Base-by-base conservation (phyloP, 768 basidiomycete species). In the Hysterangium stoloniferum region DNA sequence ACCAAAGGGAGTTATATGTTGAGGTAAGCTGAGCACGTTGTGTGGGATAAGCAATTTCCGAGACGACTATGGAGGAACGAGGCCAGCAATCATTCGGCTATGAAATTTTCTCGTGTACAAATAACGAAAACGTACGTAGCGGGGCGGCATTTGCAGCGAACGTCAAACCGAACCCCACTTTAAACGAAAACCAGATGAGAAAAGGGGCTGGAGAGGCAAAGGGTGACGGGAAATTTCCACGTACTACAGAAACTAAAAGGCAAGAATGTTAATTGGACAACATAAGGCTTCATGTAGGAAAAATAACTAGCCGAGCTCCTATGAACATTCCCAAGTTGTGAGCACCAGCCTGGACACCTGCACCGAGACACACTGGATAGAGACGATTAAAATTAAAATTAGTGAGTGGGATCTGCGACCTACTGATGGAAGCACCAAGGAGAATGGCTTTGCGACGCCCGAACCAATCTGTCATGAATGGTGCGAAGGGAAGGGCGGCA, bases 1-100 rank as follows among this genome's bases (percentile, higher is more conserved):
- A 88, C 87, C 89, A 91, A 54, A 89, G 80, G 27, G 86, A 83
- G 71, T 89, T 87, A 71, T 86, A 88, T 42, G 79, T 66, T 2
- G 85, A 80, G 12, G 86, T 91, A 52, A 93, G 66, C 29, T 80
- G 80, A 12, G 81, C 84, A 57, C 90, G 87, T 65, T 93, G 84
- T 9, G 76, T 70, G 13, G 89, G 90, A 64, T 91, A 91, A 1
- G 89, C 75, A n/a, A 92, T 67, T 66, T 93, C 90, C 43, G 87
- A 84, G 48, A 92, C 80, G 68, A 92, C 28, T 33, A 15, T 31
- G 27, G 7, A 19, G 22, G n/a, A n/a, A n/a, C n/a, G n/a, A n/a
- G n/a, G n/a, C n/a, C n/a, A n/a, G n/a, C n/a, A n/a, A n/a, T n/a
- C n/a, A n/a, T n/a, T n/a, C n/a, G n/a, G n/a, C n/a, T n/a, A n/a